These are phyloP conservation scores for Typha latifolia DNA, from an alignment of 176 grass and related monocot genomes.

Conservation along the genomic window DNA sequence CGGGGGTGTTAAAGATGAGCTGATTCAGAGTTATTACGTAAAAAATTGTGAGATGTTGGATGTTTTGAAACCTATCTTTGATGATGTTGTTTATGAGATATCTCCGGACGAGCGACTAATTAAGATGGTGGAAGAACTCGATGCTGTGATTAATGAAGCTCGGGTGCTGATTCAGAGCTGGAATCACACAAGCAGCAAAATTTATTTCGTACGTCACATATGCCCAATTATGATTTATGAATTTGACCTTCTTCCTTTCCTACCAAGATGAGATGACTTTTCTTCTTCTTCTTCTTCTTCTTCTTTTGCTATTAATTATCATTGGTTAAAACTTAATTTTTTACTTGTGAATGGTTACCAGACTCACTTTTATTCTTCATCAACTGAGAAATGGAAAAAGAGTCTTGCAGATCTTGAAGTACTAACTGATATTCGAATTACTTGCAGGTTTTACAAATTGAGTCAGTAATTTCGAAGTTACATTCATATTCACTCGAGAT, in stretches of 20 bases:
- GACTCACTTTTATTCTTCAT: too few species aligned
- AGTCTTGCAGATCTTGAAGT: neutral
- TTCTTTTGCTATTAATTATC: too few species aligned
- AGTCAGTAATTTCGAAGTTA: slow-evolving; percentile 61
- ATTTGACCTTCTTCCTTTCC: neutral
- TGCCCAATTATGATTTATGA: neutral
- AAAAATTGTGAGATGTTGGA: slow-evolving; percentile 9
- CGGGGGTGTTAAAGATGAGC: neutral
- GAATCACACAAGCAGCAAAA: slow-evolving; percentile 80
- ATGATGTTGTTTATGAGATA: neutral
- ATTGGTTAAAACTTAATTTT: too few species aligned
- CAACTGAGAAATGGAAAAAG: too few species aligned
- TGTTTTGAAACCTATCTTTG: slow-evolving; percentile 4
- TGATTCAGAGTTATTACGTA: neutral
- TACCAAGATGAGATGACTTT: neutral
- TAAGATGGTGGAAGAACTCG: slow-evolving; percentile 14
- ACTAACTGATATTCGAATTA: neutral
- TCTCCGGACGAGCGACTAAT: neutral
- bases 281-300: too few species aligned
- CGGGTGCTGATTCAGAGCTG: slow-evolving; percentile 55
- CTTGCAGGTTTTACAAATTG: slow-evolving; percentile 70
- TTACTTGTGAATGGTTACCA: too few species aligned
- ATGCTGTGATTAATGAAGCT: slow-evolving; percentile 51
- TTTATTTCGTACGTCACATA: slow-evolving; percentile 62
- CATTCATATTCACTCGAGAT: slow-evolving; percentile 54